These are phyloP conservation scores for Aechmea fasciata DNA, from an alignment of 176 grass and related monocot genomes.

Conservation along the genomic window DNA sequence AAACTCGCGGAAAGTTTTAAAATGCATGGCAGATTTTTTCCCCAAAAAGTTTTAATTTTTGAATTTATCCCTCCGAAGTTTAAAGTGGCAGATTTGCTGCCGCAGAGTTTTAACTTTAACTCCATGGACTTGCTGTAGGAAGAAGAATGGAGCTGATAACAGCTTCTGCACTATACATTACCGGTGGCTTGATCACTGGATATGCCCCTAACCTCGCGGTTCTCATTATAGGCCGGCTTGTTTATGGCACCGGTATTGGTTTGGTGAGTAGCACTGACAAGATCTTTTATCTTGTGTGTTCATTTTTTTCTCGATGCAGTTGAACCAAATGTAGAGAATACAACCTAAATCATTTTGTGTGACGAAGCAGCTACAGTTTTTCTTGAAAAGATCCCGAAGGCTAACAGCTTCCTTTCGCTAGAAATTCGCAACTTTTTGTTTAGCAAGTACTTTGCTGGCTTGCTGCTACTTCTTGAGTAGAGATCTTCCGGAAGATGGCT, in stretches of 20 bases:
- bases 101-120: neutral
- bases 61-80: neutral
- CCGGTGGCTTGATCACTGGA: slow-evolving; percentile 64
- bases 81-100: neutral
- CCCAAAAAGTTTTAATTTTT: neutral
- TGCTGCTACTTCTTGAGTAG: no score
- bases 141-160: slow-evolving; percentile 81
- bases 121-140: slow-evolving; percentile 33
- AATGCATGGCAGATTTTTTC: no score
- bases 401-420: no score
- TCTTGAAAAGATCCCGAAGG: no score
- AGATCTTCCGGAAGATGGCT: no score
- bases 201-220: slow-evolving; percentile 48
- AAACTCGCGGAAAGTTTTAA: no score
- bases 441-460: no score
- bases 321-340: neutral
- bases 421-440: no score
- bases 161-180: slow-evolving; percentile 59
- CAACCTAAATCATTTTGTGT: no score
- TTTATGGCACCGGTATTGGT: slow-evolving; percentile 76
- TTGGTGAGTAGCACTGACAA: slow-evolving; percentile 39
- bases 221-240: slow-evolving; percentile 66
- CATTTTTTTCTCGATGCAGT: neutral
- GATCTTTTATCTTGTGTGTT: neutral
- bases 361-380: no score